Percentiles rank a stretch among this genome's conserved stretches.
Conservation (phyloP, 2,329 filamentous ascomycete species). For the Orbilia oligospora region DNA sequence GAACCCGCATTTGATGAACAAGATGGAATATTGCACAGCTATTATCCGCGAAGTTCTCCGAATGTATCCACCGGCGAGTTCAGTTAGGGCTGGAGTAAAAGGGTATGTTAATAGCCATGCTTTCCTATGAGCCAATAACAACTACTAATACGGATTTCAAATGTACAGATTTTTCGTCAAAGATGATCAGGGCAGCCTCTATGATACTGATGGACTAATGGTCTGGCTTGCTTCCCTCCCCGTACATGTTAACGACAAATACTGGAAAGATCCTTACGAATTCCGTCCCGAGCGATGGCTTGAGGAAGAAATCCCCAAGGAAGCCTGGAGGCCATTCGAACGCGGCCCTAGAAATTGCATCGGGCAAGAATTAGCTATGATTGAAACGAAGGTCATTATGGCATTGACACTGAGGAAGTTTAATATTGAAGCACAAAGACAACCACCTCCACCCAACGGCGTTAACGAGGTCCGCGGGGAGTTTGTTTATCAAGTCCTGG, state of each 20-base stretch:
- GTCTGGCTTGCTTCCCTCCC: constrained; percentile 67
- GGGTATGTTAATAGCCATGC: constrained; percentile 12
- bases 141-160: background rate
- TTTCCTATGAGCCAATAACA: background rate
- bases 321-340: constrained; percentile 72
- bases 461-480: constrained; percentile 60
- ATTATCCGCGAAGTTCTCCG: constrained; percentile 72
- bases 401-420: constrained; percentile 71
- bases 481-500: constrained; percentile 62
- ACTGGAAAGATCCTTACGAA: constrained; percentile 69
- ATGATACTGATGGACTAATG: constrained; percentile 69
- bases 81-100: constrained; percentile 66
- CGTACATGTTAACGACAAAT: constrained; percentile 67
- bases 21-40: constrained; percentile 71
- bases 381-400: constrained; percentile 71
- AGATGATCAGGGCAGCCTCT: constrained; percentile 68
- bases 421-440: constrained; percentile 69
- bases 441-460: constrained; percentile 60
- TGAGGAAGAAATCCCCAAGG: constrained; percentile 67
- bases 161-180: constrained; percentile 66
- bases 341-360: constrained; percentile 73
- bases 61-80: constrained; percentile 70
- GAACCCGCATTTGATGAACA: constrained; percentile 70
- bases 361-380: constrained; percentile 72
- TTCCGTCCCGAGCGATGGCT: constrained; percentile 70